Conservation (phyloP, 108 stramenopile species). For the Ochromonas danica region DNA sequence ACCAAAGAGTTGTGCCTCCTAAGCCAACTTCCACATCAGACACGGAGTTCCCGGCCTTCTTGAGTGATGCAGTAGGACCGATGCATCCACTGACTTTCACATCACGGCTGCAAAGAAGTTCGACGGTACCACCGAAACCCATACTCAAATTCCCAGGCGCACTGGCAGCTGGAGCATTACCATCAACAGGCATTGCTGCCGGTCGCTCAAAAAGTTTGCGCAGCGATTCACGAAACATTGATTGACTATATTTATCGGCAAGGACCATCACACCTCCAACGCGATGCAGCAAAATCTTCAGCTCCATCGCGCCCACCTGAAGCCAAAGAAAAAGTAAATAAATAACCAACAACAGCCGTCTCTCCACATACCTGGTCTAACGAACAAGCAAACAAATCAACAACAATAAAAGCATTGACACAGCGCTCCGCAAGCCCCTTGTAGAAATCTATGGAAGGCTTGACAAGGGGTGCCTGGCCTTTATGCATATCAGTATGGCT, state of each 20-base stretch:
- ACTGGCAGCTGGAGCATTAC: constrained; percentile 56
- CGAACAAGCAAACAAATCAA: constrained; percentile 97
- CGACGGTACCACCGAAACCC: constrained; percentile 80
- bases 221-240: constrained; percentile 95
- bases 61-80: constrained; percentile 73
- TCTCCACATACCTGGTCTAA: constrained; percentile 74
- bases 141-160: constrained; percentile 58
- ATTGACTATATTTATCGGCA: constrained; percentile 89
- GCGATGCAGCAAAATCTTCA: constrained; percentile 81
- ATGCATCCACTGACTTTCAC: constrained; percentile 81
- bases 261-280: constrained; percentile 95
- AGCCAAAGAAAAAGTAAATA: constrained; percentile 97
- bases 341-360: constrained; percentile 84
- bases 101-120: constrained; percentile 84
- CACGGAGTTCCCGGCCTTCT: constrained; percentile 79
- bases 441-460: constrained; percentile 91
- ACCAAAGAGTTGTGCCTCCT: constrained; percentile 97
- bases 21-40: constrained; percentile 90
- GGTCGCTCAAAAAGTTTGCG: constrained; percentile 83
- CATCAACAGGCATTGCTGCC: constrained; percentile 68
- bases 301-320: constrained; percentile 94
- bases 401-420: constrained; percentile 70
- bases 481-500: constrained; percentile 75
- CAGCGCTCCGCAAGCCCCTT: constrained; percentile 67
- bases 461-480: constrained; percentile 77